phyloP scores from a whole-genome alignment of 78 protist genomes.

The Ministeria vibrans region DNA sequence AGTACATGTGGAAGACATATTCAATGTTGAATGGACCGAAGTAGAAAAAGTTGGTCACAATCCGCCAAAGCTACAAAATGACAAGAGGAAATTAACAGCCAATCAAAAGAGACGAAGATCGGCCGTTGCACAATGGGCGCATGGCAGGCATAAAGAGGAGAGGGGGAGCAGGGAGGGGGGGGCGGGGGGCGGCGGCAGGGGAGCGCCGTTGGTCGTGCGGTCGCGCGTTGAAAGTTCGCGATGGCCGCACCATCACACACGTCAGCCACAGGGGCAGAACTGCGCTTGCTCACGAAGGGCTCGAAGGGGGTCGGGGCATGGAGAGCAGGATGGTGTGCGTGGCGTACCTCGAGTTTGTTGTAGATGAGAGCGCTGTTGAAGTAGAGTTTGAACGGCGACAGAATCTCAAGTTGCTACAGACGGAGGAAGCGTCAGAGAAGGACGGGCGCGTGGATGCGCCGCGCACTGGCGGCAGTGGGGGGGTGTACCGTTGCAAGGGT shows the following conservation, averaged over 20 bases:
- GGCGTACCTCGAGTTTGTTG: neutral
- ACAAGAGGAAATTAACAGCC: neutral
- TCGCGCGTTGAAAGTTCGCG: neutral
- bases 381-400: neutral
- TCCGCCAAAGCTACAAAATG: slow-evolving; percentile 31
- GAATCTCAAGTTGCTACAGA: neutral
- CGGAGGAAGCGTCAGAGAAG: neutral
- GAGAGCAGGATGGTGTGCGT: no score
- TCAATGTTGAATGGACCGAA: slow-evolving; percentile 34
- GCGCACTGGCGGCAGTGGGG: no score
- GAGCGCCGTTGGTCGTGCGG: neutral
- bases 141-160: neutral
- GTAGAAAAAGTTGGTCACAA: slow-evolving; percentile 46
- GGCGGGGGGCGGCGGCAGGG: neutral
- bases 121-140: neutral
- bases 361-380: neutral
- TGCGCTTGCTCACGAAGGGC: no score
- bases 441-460: neutral
- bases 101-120: neutral
- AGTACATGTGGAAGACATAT: slow-evolving; percentile 57
- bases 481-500: no score
- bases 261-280: no score
- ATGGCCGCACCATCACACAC: neutral
- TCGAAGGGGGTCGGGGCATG: no score
- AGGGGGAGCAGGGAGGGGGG: neutral